A percentile compares a stretch with the other conserved stretches of the same genome.
phyloP scores from a whole-genome alignment of 2,329 filamentous ascomycete genomes.

The Thermomyces lanuginosus region DNA sequence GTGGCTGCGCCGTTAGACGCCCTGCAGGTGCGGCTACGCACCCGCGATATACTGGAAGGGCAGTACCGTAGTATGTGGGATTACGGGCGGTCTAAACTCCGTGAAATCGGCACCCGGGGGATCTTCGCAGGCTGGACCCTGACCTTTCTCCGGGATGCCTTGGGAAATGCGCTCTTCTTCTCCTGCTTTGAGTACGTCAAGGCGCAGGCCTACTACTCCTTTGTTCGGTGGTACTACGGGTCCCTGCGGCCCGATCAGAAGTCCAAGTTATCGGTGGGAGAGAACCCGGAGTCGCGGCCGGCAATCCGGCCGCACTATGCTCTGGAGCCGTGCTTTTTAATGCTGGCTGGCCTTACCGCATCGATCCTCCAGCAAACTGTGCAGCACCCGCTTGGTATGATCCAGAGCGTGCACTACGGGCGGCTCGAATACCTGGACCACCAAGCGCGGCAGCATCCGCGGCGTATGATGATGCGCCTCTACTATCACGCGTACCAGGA shows the following conservation, averaged over 20 bases:
- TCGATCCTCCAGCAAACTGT: constrained; percentile 42
- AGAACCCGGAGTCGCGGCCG: constrained; percentile 9
- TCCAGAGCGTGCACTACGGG: constrained; percentile 45
- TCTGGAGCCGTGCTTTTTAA: constrained; percentile 44
- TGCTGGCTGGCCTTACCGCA: constrained; percentile 42
- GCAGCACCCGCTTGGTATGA: constrained; percentile 41
- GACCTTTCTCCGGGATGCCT: constrained; percentile 42
- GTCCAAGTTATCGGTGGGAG: constrained; percentile 1
- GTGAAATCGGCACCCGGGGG: constrained; percentile 43
- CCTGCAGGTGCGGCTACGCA: constrained; percentile 44
- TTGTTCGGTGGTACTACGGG: constrained; percentile 43
- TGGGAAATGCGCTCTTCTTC: constrained; percentile 48
- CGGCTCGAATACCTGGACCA: constrained; percentile 44
- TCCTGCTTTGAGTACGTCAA: constrained; percentile 48
- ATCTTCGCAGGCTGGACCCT: constrained; percentile 48
- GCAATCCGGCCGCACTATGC: constrained; percentile 46
- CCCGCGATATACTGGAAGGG: constrained; percentile 41
- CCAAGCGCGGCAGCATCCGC: constrained; percentile 27
- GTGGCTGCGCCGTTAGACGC: constrained; percentile 48
- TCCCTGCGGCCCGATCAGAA: constrained; percentile 13
- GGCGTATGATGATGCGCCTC: constrained; percentile 31
- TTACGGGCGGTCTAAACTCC: constrained; percentile 41
- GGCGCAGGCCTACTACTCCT: constrained; percentile 45
- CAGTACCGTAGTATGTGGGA: constrained; percentile 49
- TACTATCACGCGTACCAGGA: constrained; percentile 47